Conservation (phyloP, 176 grass and related monocot genomes). For the Carex pumila region DNA sequence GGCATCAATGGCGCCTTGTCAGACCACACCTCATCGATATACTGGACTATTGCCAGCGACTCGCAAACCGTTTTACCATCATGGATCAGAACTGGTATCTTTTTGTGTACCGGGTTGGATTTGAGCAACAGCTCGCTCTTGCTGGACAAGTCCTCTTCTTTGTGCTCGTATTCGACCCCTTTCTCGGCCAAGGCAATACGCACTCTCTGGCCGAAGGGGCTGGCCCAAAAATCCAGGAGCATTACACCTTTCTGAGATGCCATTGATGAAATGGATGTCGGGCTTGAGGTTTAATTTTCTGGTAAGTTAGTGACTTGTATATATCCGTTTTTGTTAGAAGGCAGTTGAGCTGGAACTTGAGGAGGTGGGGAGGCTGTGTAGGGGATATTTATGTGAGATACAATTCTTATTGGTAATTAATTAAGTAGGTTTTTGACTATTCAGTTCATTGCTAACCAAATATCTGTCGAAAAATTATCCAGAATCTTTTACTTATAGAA, state of each 20-base stretch:
- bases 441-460: no score
- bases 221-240: conserved; percentile 43
- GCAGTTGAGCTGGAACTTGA: no score
- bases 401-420: no score
- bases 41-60: conserved; percentile 51
- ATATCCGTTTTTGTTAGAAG: no score
- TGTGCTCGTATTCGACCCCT: conserved; percentile 23
- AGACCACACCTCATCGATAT: conserved; percentile 45
- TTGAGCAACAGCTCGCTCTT: conserved; percentile 64
- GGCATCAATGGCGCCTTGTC: conserved; percentile 30
- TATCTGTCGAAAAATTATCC: no score
- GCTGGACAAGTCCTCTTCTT: conserved; percentile 39
- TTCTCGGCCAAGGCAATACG: conserved; percentile 54
- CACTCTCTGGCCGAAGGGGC: conserved; percentile 52
- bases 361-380: no score
- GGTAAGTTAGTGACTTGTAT: no score
- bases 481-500: no score
- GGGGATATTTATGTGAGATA: no score
- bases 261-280: background rate
- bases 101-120: conserved; percentile 55
- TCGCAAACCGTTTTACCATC: conserved; percentile 44
- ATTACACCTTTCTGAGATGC: conserved; percentile 17
- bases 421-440: no score
- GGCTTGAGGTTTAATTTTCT: no score
- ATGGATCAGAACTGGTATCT: conserved; percentile 54